These are phyloP conservation scores for Fagopyrum tataricum DNA, from an alignment of 148 eudicot species.

Conservation along the genomic window DNA sequence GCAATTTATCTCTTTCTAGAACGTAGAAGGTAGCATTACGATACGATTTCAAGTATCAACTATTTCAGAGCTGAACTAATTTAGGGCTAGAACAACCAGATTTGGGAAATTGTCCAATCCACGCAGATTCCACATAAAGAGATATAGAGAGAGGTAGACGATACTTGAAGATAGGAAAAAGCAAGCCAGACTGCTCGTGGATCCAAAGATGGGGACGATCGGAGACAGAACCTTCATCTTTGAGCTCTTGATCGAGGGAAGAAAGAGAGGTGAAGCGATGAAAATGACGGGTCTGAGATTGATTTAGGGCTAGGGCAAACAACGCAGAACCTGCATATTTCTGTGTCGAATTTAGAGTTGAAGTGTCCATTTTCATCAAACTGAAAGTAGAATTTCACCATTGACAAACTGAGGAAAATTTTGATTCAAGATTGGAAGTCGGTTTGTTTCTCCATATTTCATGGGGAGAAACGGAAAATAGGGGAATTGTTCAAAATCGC, in stretches of 20 bases:
- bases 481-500: background rate
- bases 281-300: slow-evolving; percentile 57
- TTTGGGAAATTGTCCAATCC: background rate
- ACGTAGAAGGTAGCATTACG: too few relatives aligned
- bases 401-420: background rate
- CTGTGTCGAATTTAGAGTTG: slow-evolving; percentile 43
- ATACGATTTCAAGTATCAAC: background rate
- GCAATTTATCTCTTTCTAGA: too few relatives aligned
- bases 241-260: slow-evolving; percentile 16
- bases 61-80: background rate
- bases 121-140: background rate
- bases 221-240: slow-evolving; percentile 25
- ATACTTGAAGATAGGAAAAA: slow-evolving; percentile 57
- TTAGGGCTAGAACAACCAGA: too few relatives aligned
- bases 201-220: slow-evolving; percentile 49
- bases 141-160: background rate
- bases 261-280: slow-evolving; percentile 33
- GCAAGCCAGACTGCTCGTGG: slow-evolving; percentile 41
- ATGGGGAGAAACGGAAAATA: background rate
- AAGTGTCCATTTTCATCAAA: slow-evolving; percentile 22
- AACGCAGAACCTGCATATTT: slow-evolving; percentile 62
- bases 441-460: background rate
- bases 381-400: background rate
- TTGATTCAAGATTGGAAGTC: background rate
- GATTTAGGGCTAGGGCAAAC: slow-evolving; percentile 58